Conservation (phyloP, 805 yeast genomes). For the Metahyphopichia silvanorum region DNA sequence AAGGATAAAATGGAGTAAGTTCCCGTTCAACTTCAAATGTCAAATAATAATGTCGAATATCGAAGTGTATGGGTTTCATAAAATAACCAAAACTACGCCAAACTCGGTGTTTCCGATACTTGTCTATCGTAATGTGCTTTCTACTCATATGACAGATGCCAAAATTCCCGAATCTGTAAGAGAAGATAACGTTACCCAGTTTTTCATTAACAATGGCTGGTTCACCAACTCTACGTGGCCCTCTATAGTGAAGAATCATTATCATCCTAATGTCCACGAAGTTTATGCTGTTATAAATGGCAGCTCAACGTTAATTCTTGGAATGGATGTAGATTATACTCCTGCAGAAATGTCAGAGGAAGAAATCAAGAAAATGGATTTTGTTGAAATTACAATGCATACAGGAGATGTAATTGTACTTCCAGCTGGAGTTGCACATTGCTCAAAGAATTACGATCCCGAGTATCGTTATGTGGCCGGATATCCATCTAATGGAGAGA, state of each 20-base stretch:
- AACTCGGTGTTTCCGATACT: conserved; percentile 5
- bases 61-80: not conserved
- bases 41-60: not conserved
- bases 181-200: not conserved
- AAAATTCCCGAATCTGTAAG: not conserved
- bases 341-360: conserved; percentile 1
- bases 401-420: conserved; percentile 6
- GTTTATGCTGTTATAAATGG: conserved; percentile 5
- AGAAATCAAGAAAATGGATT: not conserved
- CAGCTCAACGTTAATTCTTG: conserved; percentile 5
- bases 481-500: conserved; percentile 4
- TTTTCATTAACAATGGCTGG: conserved; percentile 4
- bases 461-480: conserved; percentile 6
- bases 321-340: conserved; percentile 3
- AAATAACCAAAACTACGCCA: conserved; percentile 4
- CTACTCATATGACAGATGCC: not conserved
- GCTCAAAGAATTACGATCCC: conserved; percentile 2
- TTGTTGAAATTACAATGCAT: conserved; percentile 1
- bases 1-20: too few relatives aligned
- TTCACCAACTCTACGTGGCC: conserved; percentile 1
- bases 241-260: conserved; percentile 2
- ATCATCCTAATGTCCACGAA: conserved; percentile 10
- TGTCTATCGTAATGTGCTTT: conserved; percentile 5
- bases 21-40: too few relatives aligned
- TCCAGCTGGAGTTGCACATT: conserved; percentile 9